phyloP scores from a whole-genome alignment of 495 filamentous ascomycete genomes.

The Penicillium alfredii region DNA sequence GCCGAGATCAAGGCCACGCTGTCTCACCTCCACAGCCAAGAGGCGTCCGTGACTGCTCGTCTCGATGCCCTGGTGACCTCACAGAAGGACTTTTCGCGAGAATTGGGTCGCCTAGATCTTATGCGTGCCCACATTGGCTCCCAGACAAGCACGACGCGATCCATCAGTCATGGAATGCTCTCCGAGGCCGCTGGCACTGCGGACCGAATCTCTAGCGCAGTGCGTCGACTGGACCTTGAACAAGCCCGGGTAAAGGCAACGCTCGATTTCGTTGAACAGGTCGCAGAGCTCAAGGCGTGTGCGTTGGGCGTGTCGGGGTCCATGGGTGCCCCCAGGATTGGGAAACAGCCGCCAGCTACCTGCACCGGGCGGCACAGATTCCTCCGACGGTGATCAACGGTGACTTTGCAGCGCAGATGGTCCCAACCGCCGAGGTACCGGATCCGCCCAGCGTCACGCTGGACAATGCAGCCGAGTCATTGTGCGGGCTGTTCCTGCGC shows the following conservation, averaged over 20 bases:
- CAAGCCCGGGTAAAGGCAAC: slow-evolving; percentile 86
- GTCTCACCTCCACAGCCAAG: slow-evolving; percentile 64
- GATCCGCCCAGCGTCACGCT: slow-evolving; percentile 85
- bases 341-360: slow-evolving; percentile 90
- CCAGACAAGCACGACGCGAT: slow-evolving; percentile 76
- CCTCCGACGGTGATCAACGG: slow-evolving; percentile 73
- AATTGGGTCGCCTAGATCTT: slow-evolving; percentile 81
- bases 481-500: slow-evolving; percentile 83
- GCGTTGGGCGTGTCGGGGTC: slow-evolving; percentile 90
- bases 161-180: slow-evolving; percentile 83
- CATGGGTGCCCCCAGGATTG: slow-evolving; percentile 98
- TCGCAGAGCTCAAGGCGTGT: slow-evolving; percentile 91
- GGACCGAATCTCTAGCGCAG: slow-evolving; percentile 75
- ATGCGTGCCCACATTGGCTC: slow-evolving; percentile 82
- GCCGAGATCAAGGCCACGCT: slow-evolving; percentile 74
- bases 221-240: slow-evolving; percentile 80
- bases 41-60: slow-evolving; percentile 63
- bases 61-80: slow-evolving; percentile 71
- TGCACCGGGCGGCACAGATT: slow-evolving; percentile 74
- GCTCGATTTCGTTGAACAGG: slow-evolving; percentile 88
- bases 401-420: slow-evolving; percentile 85
- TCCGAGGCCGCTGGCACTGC: slow-evolving; percentile 78
- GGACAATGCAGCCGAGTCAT: slow-evolving; percentile 74
- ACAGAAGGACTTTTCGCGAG: slow-evolving; percentile 76
- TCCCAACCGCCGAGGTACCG: slow-evolving; percentile 91